phyloP scores from a whole-genome alignment of 208 protist species.

The Trypanosoma avium region DNA sequence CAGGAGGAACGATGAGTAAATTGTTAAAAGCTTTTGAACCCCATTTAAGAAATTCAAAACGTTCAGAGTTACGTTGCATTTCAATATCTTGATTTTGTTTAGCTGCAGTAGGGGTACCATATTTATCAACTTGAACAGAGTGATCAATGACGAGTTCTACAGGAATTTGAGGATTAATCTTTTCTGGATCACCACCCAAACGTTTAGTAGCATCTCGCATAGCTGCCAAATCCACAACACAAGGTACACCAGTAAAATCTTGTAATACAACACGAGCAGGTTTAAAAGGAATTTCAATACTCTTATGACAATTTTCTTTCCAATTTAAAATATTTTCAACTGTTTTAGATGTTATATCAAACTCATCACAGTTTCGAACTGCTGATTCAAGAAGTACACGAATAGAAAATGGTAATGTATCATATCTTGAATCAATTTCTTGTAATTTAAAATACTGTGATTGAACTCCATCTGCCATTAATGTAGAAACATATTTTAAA shows the following conservation, averaged over 20 bases:
- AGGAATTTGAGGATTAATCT: slow-evolving; percentile 96
- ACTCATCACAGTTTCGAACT: slow-evolving; percentile 96
- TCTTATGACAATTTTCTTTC: slow-evolving; percentile 85
- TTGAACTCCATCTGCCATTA: slow-evolving; percentile 48
- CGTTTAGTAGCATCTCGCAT: slow-evolving; percentile 94
- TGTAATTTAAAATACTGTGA: slow-evolving; percentile 85
- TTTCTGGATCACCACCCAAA: slow-evolving; percentile 89
- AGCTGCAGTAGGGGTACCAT: slow-evolving; percentile 70
- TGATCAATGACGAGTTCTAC: slow-evolving; percentile 97
- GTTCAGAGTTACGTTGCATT: slow-evolving; percentile 95
- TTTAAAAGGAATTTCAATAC: slow-evolving; percentile 96
- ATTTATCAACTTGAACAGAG: slow-evolving; percentile 93
- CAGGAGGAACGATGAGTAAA: slow-evolving; percentile 95
- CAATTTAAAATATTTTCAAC: slow-evolving; percentile 95
- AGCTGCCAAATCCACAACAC: slow-evolving; percentile 96
- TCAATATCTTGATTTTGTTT: slow-evolving; percentile 93
- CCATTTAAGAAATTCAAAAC: slow-evolving; percentile 98
- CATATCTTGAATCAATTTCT: slow-evolving; percentile 79
- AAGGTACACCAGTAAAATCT: slow-evolving; percentile 96
- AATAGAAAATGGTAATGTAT: slow-evolving; percentile 94
- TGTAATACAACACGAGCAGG: slow-evolving; percentile 95
- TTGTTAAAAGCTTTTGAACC: slow-evolving; percentile 94
- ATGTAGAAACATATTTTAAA: slow-evolving; percentile 63
- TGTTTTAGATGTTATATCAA: slow-evolving; percentile 87
- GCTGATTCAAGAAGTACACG: slow-evolving; percentile 95